Conservation (phyloP, 169 alveolate species). For the Plasmodium falciparum region DNA sequence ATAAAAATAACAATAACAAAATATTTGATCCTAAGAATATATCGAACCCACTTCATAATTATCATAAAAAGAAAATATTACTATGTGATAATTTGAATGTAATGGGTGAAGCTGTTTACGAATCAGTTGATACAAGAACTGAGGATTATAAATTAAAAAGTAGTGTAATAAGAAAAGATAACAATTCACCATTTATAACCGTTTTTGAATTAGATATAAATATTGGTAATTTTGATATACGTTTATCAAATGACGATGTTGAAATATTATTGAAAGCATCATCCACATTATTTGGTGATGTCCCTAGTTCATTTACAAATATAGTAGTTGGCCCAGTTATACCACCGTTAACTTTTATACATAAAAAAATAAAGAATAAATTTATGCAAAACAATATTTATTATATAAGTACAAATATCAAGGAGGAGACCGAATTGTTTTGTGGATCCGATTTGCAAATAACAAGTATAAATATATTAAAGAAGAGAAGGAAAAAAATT, state of each 20-base stretch:
- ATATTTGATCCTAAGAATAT: not conserved
- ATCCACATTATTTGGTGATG: constrained; percentile 73
- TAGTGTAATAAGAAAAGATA: constrained; percentile 19
- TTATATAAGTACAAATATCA: constrained; percentile 16
- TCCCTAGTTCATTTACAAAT: constrained; percentile 50
- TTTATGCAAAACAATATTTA: constrained; percentile 73
- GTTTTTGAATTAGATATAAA: constrained; percentile 61
- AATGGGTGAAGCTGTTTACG: constrained; percentile 73
- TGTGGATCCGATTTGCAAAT: not conserved
- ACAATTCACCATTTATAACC: constrained; percentile 29
- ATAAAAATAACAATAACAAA: not conserved
- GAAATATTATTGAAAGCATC: constrained; percentile 71
- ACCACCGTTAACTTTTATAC: constrained; percentile 54
- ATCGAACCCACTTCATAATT: constrained; percentile 55
- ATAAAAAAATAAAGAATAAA: constrained; percentile 52
- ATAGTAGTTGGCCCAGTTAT: constrained; percentile 15
- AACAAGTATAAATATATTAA: constrained; percentile 27
- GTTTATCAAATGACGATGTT: constrained; percentile 73
- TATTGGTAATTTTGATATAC: constrained; percentile 74
- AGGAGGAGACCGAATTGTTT: not conserved
- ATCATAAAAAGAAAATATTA: constrained; percentile 60
- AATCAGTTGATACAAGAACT: constrained; percentile 61
- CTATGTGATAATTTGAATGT: constrained; percentile 76
- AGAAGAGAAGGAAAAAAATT: constrained; percentile 7
- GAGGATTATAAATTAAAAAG: constrained; percentile 39